Conservation (phyloP, 2,329 filamentous ascomycete genomes). For the Raffaelea arxii region DNA sequence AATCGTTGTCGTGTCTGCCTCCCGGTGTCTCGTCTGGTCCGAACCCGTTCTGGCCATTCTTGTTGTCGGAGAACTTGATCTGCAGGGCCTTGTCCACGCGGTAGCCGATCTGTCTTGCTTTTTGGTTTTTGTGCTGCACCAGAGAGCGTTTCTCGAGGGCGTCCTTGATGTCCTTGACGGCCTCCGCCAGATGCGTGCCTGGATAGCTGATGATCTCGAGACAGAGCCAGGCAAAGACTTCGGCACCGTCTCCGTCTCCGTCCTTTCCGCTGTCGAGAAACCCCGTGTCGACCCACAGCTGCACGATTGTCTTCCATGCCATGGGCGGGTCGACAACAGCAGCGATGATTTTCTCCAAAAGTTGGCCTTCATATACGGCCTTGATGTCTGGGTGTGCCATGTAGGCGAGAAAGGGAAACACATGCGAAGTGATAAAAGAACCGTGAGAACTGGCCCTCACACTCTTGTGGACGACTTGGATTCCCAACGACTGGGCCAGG, state of each 20-base stretch:
- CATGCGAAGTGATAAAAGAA: background rate
- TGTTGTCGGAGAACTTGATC: background rate
- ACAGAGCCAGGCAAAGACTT: slow-evolving; percentile 3
- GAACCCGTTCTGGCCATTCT: no score
- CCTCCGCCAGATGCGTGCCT: background rate
- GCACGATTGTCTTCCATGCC: slow-evolving; percentile 36
- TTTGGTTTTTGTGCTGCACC: background rate
- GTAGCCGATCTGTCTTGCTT: background rate
- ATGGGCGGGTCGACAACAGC: slow-evolving; percentile 40
- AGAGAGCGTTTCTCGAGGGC: background rate
- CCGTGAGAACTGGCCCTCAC: background rate
- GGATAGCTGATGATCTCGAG: slow-evolving; percentile 1
- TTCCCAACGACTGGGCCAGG: background rate
- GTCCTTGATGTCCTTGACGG: background rate
- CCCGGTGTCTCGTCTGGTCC: slow-evolving; percentile 32
- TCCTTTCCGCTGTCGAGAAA: background rate
- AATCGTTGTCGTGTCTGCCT: slow-evolving; percentile 67
- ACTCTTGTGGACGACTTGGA: background rate
- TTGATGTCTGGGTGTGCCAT: slow-evolving; percentile 34
- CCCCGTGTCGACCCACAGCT: slow-evolving; percentile 1
- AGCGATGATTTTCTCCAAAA: slow-evolving; percentile 35
- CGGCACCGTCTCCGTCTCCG: background rate
- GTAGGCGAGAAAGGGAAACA: slow-evolving; percentile 24
- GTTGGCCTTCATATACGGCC: slow-evolving; percentile 36
- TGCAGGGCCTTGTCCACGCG: slow-evolving; percentile 1